A percentile compares a stretch with the other conserved stretches of the same genome.
phyloP scores from a whole-genome alignment of 1,284 basidiomycete genomes.

The Anthracocystis setariae region DNA sequence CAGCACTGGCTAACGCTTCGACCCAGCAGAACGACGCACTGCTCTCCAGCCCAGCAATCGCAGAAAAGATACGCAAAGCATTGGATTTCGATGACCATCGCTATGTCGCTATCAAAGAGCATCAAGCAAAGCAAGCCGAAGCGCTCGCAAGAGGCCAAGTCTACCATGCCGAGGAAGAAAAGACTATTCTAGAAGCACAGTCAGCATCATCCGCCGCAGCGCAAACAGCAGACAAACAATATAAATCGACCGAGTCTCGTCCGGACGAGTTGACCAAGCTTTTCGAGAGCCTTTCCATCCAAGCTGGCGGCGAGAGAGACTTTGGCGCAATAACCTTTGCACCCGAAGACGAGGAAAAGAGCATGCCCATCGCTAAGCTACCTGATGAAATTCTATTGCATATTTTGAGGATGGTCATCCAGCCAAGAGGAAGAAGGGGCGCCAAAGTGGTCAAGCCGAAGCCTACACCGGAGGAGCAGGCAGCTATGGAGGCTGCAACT shows the following conservation, averaged over 20 bases:
- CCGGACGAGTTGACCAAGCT: conserved; percentile 46
- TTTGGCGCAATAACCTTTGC: conserved; percentile 33
- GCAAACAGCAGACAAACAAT: conserved; percentile 3
- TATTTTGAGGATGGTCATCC: conserved; percentile 49
- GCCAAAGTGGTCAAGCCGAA: conserved; percentile 49
- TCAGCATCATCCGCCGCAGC: neutral
- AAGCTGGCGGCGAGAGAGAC: conserved; percentile 43
- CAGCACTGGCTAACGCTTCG: conserved; percentile 21
- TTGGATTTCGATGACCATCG: conserved; percentile 54
- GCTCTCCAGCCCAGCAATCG: conserved; percentile 48
- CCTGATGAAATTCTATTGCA: conserved; percentile 61
- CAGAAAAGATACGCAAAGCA: conserved; percentile 48
- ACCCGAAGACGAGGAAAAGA: conserved; percentile 52
- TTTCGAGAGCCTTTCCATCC: conserved; percentile 32
- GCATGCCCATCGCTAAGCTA: conserved; percentile 42
- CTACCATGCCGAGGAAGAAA: neutral
- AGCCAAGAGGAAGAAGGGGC: conserved; percentile 50
- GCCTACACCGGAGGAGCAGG: conserved; percentile 43
- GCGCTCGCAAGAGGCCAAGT: conserved; percentile 25
- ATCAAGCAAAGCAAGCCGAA: conserved; percentile 32
- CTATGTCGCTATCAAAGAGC: conserved; percentile 46
- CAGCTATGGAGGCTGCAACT: conserved; percentile 32
- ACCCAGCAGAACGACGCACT: conserved; percentile 38
- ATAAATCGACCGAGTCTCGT: conserved; percentile 10
- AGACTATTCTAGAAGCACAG: neutral